Conservation (phyloP, 1,139 yeast species). For the Pichia terricola region DNA sequence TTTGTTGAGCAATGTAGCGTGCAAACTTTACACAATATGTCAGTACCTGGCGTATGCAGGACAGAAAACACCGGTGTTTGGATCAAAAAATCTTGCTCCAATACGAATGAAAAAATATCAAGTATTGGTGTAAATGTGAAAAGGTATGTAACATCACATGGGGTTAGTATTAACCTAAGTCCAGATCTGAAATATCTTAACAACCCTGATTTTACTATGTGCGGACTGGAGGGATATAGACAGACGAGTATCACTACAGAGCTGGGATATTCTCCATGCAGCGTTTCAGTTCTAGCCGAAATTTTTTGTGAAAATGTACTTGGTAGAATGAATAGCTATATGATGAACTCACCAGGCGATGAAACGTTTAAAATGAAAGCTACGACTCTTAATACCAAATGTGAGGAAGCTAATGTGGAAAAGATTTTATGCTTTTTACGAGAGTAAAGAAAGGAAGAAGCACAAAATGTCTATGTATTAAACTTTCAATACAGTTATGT, state of each 20-base stretch:
- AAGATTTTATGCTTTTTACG: too few species aligned
- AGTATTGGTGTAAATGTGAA: constrained; percentile 86
- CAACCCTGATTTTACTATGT: constrained; percentile 54
- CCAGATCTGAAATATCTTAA: constrained; percentile 71
- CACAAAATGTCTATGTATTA: too few species aligned
- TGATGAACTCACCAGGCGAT: constrained; percentile 4
- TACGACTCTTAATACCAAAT: neutral
- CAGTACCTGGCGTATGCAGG: constrained; percentile 17
- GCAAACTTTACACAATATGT: constrained; percentile 33
- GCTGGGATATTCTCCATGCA: neutral
- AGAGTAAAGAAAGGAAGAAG: too few species aligned
- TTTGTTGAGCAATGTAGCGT: constrained; percentile 59
- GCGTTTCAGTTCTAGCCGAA: constrained; percentile 2
- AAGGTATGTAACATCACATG: constrained; percentile 81
- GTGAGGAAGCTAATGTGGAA: neutral
- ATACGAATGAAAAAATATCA: constrained; percentile 52
- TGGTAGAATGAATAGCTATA: constrained; percentile 7
- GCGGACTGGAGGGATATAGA: constrained; percentile 63
- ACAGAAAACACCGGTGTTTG: constrained; percentile 85
- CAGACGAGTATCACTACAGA: constrained; percentile 39
- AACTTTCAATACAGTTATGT: too few species aligned
- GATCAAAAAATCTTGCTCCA: constrained; percentile 29
- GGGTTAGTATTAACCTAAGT: constrained; percentile 69
- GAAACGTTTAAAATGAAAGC: neutral
- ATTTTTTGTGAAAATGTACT: constrained; percentile 2